Base-by-base conservation (phyloP, 2,329 filamentous ascomycete genomes). In the Epichloe brachyelytri region DNA sequence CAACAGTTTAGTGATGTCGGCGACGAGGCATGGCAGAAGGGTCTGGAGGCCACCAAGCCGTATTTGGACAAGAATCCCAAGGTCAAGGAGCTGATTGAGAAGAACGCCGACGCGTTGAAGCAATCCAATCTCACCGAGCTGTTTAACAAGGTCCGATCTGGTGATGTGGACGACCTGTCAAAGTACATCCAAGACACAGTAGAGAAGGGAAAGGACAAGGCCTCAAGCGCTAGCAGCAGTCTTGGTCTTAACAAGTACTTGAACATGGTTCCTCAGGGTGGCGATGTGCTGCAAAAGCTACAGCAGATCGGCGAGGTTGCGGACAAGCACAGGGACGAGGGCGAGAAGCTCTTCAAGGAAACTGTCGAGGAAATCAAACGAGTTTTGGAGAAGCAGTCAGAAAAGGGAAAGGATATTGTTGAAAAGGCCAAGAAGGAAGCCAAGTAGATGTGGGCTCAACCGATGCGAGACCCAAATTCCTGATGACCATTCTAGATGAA, bases 41-140 rank as follows among this genome's bases (percentile, higher is more conserved):
- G 79, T 0, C 62, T 86, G 45, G 80, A 88, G 66, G 73, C 86
- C 65, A 81, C 79, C 37, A 81, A 85, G 71, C 83, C 85, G 0
- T 78, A 80, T 53, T 74, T 89, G 1, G 84, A 88, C 58, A 88
- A 88, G 74, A 86, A 79, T 65, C 83, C 85, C n/a, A 72, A 86
- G 68, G 68, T 86, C 53, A 88, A 87, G 71, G 73, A 87, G 65
- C 64, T 88, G 0, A 63, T 89, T 1, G 83, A 87, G 70, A 71
- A 85, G 61, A 89, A 90, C 65, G 73, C 76, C 45, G 80, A 85
- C 51, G 66, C 74, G 0, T 67, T 90, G 46, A 87, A 85, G 70
- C 69, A 79, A 55, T 84, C 83, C 15, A 83, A 88, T 58, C 67
- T 79, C 14, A 69, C 71, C 47, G 79, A 86, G 58, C 65, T 87